These are phyloP conservation scores for Cymodocea nodosa DNA, from an alignment of 116 monocot species.

Conservation along the genomic window DNA sequence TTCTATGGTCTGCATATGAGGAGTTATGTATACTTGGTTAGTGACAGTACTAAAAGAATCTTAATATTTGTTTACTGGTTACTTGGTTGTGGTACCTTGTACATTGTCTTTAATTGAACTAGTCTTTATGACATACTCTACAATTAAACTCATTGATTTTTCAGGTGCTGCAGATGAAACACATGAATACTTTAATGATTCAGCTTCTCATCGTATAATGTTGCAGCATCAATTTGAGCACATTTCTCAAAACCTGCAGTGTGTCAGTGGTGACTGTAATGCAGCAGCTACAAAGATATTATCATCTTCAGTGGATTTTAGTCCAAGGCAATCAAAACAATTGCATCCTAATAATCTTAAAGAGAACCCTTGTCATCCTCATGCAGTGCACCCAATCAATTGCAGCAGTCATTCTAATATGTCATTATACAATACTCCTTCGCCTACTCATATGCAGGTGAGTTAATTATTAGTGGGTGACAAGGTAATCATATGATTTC, in stretches of 20 bases:
- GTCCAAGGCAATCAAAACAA: constrained; percentile 59
- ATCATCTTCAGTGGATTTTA: constrained; percentile 25
- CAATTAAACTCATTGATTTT: constrained; percentile 1
- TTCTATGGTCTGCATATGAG: constrained; percentile 96
- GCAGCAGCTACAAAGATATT: constrained; percentile 19
- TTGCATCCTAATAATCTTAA: constrained; percentile 28
- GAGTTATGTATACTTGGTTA: constrained; percentile 82
- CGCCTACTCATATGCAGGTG: constrained; percentile 63
- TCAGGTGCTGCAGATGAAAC: constrained; percentile 79
- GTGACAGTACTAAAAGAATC: constrained; percentile 5
- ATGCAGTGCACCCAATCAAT: constrained; percentile 31
- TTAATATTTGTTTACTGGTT: background rate
- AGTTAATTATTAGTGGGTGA: background rate
- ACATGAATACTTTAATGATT: constrained; percentile 65
- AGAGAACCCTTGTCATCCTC: constrained; percentile 34
- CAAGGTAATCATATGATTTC: too few species aligned
- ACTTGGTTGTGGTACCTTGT: background rate
- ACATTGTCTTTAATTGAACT: background rate
- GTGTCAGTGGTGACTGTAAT: constrained; percentile 27
- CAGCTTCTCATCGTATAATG: constrained; percentile 52
- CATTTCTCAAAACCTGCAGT: constrained; percentile 31
- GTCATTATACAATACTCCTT: constrained; percentile 73
- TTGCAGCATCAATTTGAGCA: constrained; percentile 44
- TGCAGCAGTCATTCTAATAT: constrained; percentile 19
- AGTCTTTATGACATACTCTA: background rate